These are phyloP conservation scores for Penicillium paradoxum DNA, from an alignment of 495 filamentous ascomycete species.

Conservation along the genomic window DNA sequence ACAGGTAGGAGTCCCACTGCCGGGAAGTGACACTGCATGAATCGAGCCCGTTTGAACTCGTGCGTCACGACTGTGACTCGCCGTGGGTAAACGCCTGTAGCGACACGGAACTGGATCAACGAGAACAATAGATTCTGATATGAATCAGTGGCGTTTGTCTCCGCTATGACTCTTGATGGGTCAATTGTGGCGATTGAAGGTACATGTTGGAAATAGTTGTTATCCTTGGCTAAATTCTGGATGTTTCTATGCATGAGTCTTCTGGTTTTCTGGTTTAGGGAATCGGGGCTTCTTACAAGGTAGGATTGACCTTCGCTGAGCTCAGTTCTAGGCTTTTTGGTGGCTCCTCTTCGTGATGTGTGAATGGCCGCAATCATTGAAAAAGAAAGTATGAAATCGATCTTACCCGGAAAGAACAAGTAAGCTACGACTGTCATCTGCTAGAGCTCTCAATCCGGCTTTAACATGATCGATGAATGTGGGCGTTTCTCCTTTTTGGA, in stretches of 20 bases:
- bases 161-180: conserved; percentile 40
- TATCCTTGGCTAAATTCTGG: conserved; percentile 46
- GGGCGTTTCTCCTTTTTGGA: conserved; percentile 65
- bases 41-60: conserved; percentile 64
- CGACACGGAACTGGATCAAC: conserved; percentile 51
- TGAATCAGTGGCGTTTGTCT: conserved; percentile 69
- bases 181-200: conserved; percentile 8
- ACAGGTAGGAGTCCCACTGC: conserved; percentile 51
- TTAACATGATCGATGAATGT: conserved; percentile 70
- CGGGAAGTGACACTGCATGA: conserved; percentile 62
- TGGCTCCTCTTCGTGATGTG: conserved; percentile 50
- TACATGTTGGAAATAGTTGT: conserved; percentile 29
- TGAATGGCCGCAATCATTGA: too few species aligned
- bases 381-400: too few species aligned
- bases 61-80: conserved; percentile 67
- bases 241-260: conserved; percentile 1
- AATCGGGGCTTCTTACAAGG: conserved; percentile 29
- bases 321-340: conserved; percentile 46
- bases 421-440: conserved; percentile 34
- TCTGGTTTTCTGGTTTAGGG: not conserved
- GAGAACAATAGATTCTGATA: conserved; percentile 75
- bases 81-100: conserved; percentile 33
- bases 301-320: conserved; percentile 67
- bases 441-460: conserved; percentile 50
- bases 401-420: conserved; percentile 67